A percentile compares a stretch with the other conserved stretches of the same genome.
Conservation (phyloP, 2,329 filamentous ascomycete genomes). For the Ophiocordyceps australis region DNA sequence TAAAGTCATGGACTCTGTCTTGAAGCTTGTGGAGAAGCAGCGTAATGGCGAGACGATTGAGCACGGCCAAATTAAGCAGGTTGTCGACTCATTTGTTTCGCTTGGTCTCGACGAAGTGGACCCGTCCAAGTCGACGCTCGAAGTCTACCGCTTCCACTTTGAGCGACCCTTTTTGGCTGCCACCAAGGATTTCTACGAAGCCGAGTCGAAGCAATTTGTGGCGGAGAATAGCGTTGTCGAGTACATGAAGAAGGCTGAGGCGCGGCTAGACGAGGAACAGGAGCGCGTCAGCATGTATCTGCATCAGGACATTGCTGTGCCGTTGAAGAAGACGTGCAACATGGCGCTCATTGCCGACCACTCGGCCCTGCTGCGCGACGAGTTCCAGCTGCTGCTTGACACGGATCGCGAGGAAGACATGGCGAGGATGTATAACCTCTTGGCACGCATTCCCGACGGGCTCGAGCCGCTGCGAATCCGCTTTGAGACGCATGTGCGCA, state of each 20-base stretch:
- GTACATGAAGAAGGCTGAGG: constrained; percentile 99
- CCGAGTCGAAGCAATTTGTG: constrained; percentile 86
- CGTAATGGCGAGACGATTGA: constrained; percentile 96
- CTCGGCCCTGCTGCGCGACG: constrained; percentile 69
- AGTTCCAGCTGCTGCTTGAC: constrained; percentile 87
- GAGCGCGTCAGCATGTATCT: constrained; percentile 84
- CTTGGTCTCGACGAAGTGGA: constrained; percentile 88
- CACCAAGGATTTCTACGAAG: constrained; percentile 72
- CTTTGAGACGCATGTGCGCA: constrained; percentile 86
- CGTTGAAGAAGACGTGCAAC: constrained; percentile 76
- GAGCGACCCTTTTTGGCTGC: constrained; percentile 80
- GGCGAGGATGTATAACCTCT: constrained; percentile 84
- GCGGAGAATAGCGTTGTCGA: constrained; percentile 95
- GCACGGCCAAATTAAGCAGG: constrained; percentile 88
- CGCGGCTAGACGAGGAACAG: constrained; percentile 79
- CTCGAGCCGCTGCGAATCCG: constrained; percentile 71
- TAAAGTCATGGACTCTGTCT: constrained; percentile 87
- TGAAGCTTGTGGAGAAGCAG: constrained; percentile 93
- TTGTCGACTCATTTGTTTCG: constrained; percentile 92
- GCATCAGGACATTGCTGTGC: constrained; percentile 71
- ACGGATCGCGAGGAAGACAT: constrained; percentile 92
- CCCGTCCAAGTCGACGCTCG: constrained; percentile 80
- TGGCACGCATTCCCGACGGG: constrained; percentile 78
- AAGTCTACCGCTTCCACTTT: constrained; percentile 86
- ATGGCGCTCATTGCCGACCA: constrained; percentile 80